Conservation (phyloP, 2,329 filamentous ascomycete genomes). For the Pleomassaria siparia region DNA sequence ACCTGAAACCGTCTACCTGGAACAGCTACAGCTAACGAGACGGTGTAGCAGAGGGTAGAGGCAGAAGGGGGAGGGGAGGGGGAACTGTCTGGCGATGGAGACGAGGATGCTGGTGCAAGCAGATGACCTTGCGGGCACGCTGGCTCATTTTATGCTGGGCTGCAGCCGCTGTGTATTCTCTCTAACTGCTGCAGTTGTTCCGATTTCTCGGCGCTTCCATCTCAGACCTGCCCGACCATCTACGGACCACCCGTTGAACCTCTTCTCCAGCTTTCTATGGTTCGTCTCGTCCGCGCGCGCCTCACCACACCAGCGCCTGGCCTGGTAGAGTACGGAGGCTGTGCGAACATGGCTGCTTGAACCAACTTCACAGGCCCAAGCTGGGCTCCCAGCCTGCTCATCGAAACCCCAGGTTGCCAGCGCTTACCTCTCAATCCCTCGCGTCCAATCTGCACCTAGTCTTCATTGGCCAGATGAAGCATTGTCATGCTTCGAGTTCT, state of each 20-base stretch:
- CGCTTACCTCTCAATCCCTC: constrained; percentile 31
- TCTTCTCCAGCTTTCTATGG: constrained; percentile 30
- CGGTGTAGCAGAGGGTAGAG: constrained; percentile 15
- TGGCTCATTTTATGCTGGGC: constrained; percentile 36
- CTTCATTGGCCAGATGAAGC: constrained; percentile 25
- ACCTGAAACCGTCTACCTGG: constrained; percentile 25
- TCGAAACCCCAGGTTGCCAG: constrained; percentile 36
- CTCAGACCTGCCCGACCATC: constrained; percentile 26
- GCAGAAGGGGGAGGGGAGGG: background rate
- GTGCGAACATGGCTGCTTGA: constrained; percentile 28
- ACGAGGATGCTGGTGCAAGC: constrained; percentile 19
- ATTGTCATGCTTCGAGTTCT: constrained; percentile 21
- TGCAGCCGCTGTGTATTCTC: constrained; percentile 38
- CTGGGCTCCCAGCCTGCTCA: constrained; percentile 14
- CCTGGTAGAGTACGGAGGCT: constrained; percentile 26
- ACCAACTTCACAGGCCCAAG: constrained; percentile 31
- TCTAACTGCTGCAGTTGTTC: constrained; percentile 20
- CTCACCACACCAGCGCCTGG: constrained; percentile 36
- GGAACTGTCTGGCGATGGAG: constrained; percentile 21
- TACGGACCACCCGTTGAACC: constrained; percentile 28
- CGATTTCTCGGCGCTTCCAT: constrained; percentile 41
- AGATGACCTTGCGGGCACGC: constrained; percentile 28
- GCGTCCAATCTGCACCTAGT: constrained; percentile 22
- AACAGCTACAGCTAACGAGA: constrained; percentile 30
- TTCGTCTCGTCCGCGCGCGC: constrained; percentile 37